These are phyloP conservation scores for Prunus mume DNA, from an alignment of 306 rosid species.

Conservation along the genomic window DNA sequence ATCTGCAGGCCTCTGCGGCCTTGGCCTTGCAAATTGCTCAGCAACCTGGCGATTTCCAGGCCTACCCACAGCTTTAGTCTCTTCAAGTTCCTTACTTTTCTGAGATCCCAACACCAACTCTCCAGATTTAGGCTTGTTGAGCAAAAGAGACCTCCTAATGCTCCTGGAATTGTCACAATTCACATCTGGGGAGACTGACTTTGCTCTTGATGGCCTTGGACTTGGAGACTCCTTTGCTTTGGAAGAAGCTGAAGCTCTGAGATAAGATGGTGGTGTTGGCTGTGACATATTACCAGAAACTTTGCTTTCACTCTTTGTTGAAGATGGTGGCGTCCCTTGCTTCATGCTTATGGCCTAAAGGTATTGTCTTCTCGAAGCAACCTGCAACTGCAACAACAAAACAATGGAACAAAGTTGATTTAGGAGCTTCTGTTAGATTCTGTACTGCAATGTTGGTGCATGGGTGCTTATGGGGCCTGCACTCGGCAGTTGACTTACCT, in stretches of 20 bases:
- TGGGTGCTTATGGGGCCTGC: background rate
- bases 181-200: constrained; percentile 42
- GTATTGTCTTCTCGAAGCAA: background rate
- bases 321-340: constrained; percentile 28
- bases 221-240: constrained; percentile 48
- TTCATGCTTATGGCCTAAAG: constrained; percentile 19
- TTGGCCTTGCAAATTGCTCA: constrained; percentile 43
- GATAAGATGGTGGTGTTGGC: constrained; percentile 37
- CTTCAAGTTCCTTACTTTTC: constrained; percentile 46
- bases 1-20: constrained; percentile 38
- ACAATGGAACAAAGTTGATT: background rate
- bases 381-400: constrained; percentile 5
- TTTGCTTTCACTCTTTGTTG: no score
- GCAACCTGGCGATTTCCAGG: constrained; percentile 28
- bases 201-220: constrained; percentile 48
- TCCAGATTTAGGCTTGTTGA: constrained; percentile 43
- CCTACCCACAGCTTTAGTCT: constrained; percentile 35
- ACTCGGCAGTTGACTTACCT: constrained; percentile 3
- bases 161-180: constrained; percentile 30
- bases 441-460: constrained; percentile 1
- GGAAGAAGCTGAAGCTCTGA: constrained; percentile 40
- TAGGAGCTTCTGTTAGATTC: background rate
- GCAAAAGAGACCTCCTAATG: constrained; percentile 33
- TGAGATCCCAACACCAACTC: constrained; percentile 47
- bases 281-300: constrained; percentile 23